Evolutionary conservation across 2,329 filamentous ascomycete genomes (phyloP).

Genomic region (Rachicladosporium sp.): DNA sequence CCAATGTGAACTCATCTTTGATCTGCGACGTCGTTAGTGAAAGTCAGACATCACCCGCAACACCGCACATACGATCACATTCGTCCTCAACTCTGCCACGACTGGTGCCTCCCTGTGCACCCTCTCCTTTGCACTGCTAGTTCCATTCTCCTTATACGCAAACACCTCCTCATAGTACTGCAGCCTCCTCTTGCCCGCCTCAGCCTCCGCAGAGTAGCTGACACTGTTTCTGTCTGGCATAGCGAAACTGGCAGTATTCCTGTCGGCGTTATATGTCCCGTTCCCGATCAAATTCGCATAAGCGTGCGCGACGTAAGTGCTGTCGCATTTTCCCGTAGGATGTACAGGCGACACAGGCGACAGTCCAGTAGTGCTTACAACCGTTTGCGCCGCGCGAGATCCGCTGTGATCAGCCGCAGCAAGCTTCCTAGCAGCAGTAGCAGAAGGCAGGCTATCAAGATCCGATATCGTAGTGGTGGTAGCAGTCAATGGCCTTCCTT

Average conservation of each 20-base stretch:
- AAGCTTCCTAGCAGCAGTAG: no score
- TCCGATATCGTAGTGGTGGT: not conserved
- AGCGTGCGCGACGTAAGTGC: slow-evolving; percentile 5
- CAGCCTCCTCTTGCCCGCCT: slow-evolving; percentile 22
- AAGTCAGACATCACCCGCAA: slow-evolving; percentile 3
- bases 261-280: not conserved
- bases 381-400: not conserved
- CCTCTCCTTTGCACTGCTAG: slow-evolving; percentile 3
- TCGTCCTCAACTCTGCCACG: slow-evolving; percentile 36
- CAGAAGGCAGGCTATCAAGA: not conserved
- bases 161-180: slow-evolving; percentile 24
- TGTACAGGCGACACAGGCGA: not conserved
- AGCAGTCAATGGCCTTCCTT: not conserved
- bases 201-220: slow-evolving; percentile 6
- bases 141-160: slow-evolving; percentile 18
- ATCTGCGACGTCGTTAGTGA: slow-evolving; percentile 37
- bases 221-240: slow-evolving; percentile 8
- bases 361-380: not conserved
- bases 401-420: no score
- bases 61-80: slow-evolving; percentile 36
- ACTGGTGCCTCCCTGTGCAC: slow-evolving; percentile 26
- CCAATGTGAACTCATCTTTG: slow-evolving; percentile 61
- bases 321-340: not conserved
- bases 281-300: slow-evolving; percentile 7
- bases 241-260: not conserved